Percentiles rank a stretch among this genome's conserved stretches.
Conservation (phyloP, 805 yeast species). For the Metschnikowia baotianmanensis region DNA sequence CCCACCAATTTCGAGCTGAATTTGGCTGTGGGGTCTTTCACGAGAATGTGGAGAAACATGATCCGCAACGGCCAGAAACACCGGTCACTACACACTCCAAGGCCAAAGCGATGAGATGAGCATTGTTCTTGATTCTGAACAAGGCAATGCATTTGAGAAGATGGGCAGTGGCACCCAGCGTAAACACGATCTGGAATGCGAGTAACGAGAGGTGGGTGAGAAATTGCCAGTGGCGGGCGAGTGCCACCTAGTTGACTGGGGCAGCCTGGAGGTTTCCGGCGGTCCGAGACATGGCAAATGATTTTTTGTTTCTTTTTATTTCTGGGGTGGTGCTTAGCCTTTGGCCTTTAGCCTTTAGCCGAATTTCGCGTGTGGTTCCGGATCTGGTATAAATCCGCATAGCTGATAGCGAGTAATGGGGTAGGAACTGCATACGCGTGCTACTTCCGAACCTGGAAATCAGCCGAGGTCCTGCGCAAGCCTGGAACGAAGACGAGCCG, state of each 20-base stretch:
- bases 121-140: constrained; percentile 35
- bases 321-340: not conserved
- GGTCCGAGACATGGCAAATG: constrained; percentile 19
- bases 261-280: constrained; percentile 33
- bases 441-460: too few relatives aligned
- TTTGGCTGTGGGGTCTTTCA: constrained; percentile 30
- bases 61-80: constrained; percentile 67
- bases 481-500: too few relatives aligned
- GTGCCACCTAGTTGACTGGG: constrained; percentile 24
- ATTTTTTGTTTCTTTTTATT: not conserved
- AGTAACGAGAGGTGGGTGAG: constrained; percentile 63
- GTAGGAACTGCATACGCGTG: too few relatives aligned
- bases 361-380: too few relatives aligned
- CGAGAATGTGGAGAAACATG: constrained; percentile 49
- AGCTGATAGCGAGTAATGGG: too few relatives aligned
- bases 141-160: constrained; percentile 21
- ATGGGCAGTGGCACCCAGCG: constrained; percentile 39
- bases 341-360: not conserved
- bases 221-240: constrained; percentile 60
- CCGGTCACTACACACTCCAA: constrained; percentile 59
- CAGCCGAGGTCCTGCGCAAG: too few relatives aligned
- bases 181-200: constrained; percentile 44
- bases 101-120: constrained; percentile 55
- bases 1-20: constrained; percentile 52
- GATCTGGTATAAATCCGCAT: too few relatives aligned